Evolutionary conservation across 805 yeast genomes (phyloP), one percentile per base, ranked within the genome.

Genomic region (Isabelozyma gotoi): DNA sequence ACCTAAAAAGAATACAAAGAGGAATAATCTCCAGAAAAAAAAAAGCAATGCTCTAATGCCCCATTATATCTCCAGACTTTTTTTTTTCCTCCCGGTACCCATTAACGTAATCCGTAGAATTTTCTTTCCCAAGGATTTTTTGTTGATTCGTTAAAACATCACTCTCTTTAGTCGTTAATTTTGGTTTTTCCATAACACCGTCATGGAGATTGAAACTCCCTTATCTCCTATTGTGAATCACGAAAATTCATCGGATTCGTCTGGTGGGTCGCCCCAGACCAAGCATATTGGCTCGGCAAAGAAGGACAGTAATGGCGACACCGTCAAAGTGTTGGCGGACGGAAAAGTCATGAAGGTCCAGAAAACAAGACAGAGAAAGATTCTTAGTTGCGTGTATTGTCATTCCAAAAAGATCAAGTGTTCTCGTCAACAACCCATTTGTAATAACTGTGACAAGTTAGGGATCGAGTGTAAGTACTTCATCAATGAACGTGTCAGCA

Each of bases 341-440:
- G 82, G 78, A 7, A 77, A 76, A 48, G 76, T 80, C 5, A 76
- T 77, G 67, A 81, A 81, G 57, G 76, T 80, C 14, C 87, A 81
- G 51, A 78, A 77, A 45, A 67, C 81, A 3, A 73, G 87, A 47
- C 87, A 81, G 57, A 57, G 87, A 42, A 74, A 74, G 52, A 80
- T 81, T 36, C 65, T 76, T 36, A 71, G 78, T 41, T 81, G 86
- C 56, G 73, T 77, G 12, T 66, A 82, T 37, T 81, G 86, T 52
- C 83, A 81, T 53, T 71, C 77, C 34, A 80, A 78, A 59, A 82
- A 82, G 61, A 74, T 81, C 46, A 80, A 79, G 50, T 83, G 88
- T 58, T 77, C 80, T n/a, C 72, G 82, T 46, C 73, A 68, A 33
- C 74, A 71, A 34, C 88, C 87, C 1, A 63, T 74, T 12, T 84